Conservation (phyloP, 192 early-diverging fungal species). For the Coemansia erecta region DNA sequence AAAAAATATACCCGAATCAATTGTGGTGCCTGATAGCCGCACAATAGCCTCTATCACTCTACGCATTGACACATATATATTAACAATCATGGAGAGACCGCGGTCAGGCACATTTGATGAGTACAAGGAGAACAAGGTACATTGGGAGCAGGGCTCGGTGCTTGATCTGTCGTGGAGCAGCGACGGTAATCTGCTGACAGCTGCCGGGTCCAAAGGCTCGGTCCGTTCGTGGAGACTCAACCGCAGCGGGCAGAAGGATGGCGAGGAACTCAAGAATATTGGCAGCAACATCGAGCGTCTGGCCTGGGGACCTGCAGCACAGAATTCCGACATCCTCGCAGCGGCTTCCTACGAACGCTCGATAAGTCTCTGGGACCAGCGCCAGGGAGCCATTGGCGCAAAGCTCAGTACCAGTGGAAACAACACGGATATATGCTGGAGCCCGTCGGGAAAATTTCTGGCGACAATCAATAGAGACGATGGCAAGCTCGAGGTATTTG, state of each 20-base stretch:
- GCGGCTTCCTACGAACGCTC: constrained; percentile 37
- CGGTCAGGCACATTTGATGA: constrained; percentile 3
- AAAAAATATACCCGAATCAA: not conserved
- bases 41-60: not conserved
- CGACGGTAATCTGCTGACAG: constrained; percentile 42
- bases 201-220: constrained; percentile 28
- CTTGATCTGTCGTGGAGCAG: constrained; percentile 50
- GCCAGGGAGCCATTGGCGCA: not conserved
- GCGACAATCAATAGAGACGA: constrained; percentile 30
- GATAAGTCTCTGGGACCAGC: constrained; percentile 43
- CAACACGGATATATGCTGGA: constrained; percentile 41
- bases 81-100: not conserved
- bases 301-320: constrained; percentile 30
- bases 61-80: not conserved
- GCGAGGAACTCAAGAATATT: constrained; percentile 37
- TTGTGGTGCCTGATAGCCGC: not conserved
- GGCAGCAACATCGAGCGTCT: constrained; percentile 33
- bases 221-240: constrained; percentile 41
- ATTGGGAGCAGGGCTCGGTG: constrained; percentile 45
- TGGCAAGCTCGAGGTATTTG: constrained; percentile 33
- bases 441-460: constrained; percentile 31
- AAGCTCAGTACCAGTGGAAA: constrained; percentile 15
- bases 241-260: constrained; percentile 49
- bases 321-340: constrained; percentile 18
- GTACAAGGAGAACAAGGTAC: constrained; percentile 39